phyloP scores from a whole-genome alignment of 108 stramenopile genomes.

The Cyclotella choctawhatcheeana region DNA sequence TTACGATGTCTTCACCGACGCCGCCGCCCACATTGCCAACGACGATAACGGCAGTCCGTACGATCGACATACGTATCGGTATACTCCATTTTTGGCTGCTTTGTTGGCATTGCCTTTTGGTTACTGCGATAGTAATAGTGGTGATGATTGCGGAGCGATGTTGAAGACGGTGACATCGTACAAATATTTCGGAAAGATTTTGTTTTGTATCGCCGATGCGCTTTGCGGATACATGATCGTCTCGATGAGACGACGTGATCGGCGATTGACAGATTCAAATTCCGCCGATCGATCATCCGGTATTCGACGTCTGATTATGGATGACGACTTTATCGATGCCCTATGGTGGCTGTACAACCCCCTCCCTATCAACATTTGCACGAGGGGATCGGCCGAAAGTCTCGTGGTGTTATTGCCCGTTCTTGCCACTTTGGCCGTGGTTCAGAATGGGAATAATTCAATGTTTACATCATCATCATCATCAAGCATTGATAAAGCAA shows the following conservation, averaged over 20 bases:
- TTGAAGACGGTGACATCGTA: conserved; percentile 8
- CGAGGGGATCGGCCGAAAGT: conserved; percentile 89
- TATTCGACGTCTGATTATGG: no score
- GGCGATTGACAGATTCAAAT: neutral
- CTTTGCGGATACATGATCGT: conserved; percentile 81
- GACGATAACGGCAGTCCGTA: conserved; percentile 90
- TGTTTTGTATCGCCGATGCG: conserved; percentile 88
- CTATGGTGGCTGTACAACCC: conserved; percentile 91
- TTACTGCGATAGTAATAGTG: no score
- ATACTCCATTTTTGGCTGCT: conserved; percentile 95
- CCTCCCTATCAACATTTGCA: conserved; percentile 93
- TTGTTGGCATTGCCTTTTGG: conserved; percentile 54
- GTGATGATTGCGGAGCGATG: neutral
- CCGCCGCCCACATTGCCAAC: conserved; percentile 61
- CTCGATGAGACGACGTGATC: conserved; percentile 30
- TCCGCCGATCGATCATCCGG: conserved; percentile 1
- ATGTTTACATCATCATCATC: no score
- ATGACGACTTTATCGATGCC: conserved; percentile 64
- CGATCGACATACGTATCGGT: conserved; percentile 96
- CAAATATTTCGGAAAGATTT: conserved; percentile 61
- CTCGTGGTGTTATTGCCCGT: conserved; percentile 88
- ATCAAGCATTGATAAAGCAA: no score
- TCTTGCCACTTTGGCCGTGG: conserved; percentile 67
- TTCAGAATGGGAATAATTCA: no score
- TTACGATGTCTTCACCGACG: conserved; percentile 89